phyloP scores from a whole-genome alignment of 192 early-diverging fungal genomes.

The Mortierella claussenii region DNA sequence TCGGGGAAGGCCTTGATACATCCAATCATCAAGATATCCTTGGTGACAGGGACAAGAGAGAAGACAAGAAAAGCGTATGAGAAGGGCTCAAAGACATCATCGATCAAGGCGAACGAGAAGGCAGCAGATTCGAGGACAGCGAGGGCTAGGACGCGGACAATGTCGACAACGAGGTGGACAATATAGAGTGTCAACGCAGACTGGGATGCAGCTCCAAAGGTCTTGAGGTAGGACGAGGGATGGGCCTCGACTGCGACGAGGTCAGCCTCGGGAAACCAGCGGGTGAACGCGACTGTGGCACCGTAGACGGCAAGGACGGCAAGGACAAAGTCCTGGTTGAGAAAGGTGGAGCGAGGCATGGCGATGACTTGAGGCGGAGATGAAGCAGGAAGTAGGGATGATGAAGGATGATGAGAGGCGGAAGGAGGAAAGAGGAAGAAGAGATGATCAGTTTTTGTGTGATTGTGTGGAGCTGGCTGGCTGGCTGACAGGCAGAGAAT shows the following conservation, averaged over 20 bases:
- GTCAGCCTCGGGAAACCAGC: conserved; percentile 37
- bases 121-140: conserved; percentile 37
- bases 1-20: conserved; percentile 20
- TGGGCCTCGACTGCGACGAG: conserved; percentile 41
- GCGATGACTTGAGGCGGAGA: conserved; percentile 2
- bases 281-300: conserved; percentile 35
- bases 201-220: conserved; percentile 23
- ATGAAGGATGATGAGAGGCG: conserved; percentile 3
- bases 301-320: conserved; percentile 33
- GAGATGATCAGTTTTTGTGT: too few species aligned
- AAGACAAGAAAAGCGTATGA: conserved; percentile 24
- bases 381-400: background rate
- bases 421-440: background rate
- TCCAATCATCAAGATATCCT: conserved; percentile 41
- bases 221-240: conserved; percentile 27
- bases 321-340: conserved; percentile 45
- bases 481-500: too few species aligned
- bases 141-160: conserved; percentile 27
- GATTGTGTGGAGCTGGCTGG: too few species aligned
- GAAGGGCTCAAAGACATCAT: conserved; percentile 24
- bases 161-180: conserved; percentile 22
- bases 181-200: conserved; percentile 17
- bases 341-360: conserved; percentile 43
- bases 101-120: conserved; percentile 38
- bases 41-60: conserved; percentile 23